Percentiles rank a stretch among this genome's conserved stretches.
These are phyloP conservation scores for Elaeis oleifera DNA, from an alignment of 202 grass and related monocot genomes.

Conservation along the genomic window DNA sequence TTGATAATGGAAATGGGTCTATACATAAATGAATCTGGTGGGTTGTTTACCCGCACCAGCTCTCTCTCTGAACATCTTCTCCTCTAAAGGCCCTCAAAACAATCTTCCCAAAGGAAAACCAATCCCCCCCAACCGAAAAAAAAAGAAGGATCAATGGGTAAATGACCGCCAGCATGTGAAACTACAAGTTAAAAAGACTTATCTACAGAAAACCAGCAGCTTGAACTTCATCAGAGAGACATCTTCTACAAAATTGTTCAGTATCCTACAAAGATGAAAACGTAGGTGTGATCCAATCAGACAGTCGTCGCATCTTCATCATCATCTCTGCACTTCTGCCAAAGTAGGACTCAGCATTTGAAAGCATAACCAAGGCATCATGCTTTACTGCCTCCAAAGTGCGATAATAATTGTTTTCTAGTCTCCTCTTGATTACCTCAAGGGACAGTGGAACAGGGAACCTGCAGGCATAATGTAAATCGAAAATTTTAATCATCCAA, in stretches of 20 bases:
- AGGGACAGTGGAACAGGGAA: slow-evolving; percentile 80
- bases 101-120: too few relatives aligned
- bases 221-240: background rate
- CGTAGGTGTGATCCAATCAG: slow-evolving; percentile 37
- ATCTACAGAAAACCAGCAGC: slow-evolving; percentile 7
- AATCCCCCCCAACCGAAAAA: too few relatives aligned
- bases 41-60: slow-evolving; percentile 18
- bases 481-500: slow-evolving; percentile 6
- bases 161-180: slow-evolving; percentile 1
- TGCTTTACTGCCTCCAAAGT: slow-evolving; percentile 65
- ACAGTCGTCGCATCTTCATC: slow-evolving; percentile 47
- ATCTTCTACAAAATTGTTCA: background rate
- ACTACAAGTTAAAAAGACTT: slow-evolving; percentile 23
- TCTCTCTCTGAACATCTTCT: slow-evolving; percentile 1
- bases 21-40: slow-evolving; percentile 23
- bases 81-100: slow-evolving; percentile 16
- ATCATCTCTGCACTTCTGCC: slow-evolving; percentile 52
- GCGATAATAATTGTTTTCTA: slow-evolving; percentile 72
- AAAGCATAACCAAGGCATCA: slow-evolving; percentile 62
- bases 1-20: slow-evolving; percentile 16
- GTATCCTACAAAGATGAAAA: slow-evolving; percentile 41
- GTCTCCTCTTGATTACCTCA: slow-evolving; percentile 81
- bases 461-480: slow-evolving; percentile 28
- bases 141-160: slow-evolving; percentile 21
- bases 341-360: slow-evolving; percentile 61